Evolutionary conservation across 345 rosid species (phyloP).

Genomic region (Corymbia maculata): DNA sequence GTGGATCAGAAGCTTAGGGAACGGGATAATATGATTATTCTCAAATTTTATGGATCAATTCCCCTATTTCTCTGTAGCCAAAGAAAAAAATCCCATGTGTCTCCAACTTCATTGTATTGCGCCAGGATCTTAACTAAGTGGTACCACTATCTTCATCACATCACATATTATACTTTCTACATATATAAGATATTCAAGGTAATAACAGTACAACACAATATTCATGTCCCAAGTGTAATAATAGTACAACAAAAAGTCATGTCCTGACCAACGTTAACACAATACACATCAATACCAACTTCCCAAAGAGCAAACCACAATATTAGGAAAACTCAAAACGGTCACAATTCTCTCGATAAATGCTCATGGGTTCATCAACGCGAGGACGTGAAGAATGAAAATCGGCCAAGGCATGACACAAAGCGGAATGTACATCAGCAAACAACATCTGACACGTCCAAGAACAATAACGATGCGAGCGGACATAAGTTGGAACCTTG

Average conservation of each 20-base stretch:
- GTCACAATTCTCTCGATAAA: accelerated
- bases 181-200: background rate
- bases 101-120: background rate
- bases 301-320: background rate
- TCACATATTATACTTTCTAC: too few species aligned
- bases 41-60: background rate
- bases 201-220: too few species aligned
- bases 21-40: background rate
- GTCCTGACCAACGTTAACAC: background rate
- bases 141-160: background rate
- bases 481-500: accelerated
- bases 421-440: background rate
- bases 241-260: background rate
- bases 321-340: background rate
- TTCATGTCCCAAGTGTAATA: background rate
- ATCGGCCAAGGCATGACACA: background rate
- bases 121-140: background rate
- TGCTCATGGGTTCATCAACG: background rate
- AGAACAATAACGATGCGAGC: accelerated
- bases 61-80: background rate
- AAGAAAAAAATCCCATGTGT: accelerated
- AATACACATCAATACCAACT: background rate
- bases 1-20: background rate
- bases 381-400: background rate
- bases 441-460: accelerated